A percentile compares a stretch with the other conserved stretches of the same genome.
Conservation (phyloP, 768 basidiomycete species). For the Crassisporium funariophilum region DNA sequence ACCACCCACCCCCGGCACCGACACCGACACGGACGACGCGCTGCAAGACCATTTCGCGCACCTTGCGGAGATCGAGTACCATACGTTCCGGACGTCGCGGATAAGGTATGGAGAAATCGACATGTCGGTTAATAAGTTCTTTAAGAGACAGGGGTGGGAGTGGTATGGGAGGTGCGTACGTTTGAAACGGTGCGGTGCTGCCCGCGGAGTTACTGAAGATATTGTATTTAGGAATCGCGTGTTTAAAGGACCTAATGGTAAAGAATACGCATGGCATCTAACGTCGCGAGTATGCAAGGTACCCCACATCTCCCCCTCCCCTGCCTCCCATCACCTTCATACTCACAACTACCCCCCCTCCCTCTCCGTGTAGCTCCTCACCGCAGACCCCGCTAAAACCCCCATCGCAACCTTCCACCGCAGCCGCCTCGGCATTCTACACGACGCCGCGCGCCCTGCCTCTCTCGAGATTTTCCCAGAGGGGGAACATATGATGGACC, state of each 20-base stretch:
- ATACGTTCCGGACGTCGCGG: slow-evolving; percentile 10
- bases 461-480: too few species aligned
- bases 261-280: slow-evolving; percentile 25
- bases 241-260: slow-evolving; percentile 19
- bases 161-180: too few species aligned
- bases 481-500: too few species aligned
- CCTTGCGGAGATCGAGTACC: slow-evolving; percentile 15
- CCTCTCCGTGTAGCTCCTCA: slow-evolving; percentile 6
- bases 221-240: slow-evolving; percentile 14
- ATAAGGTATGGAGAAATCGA: slow-evolving; percentile 15
- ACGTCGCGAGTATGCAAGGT: slow-evolving; percentile 12
- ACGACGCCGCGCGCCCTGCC: too few species aligned
- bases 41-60: slow-evolving; percentile 12
- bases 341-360: neutral
- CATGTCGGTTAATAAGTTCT: slow-evolving; percentile 17
- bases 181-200: too few species aligned
- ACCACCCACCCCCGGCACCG: too few species aligned
- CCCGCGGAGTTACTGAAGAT: too few species aligned
- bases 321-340: too few species aligned
- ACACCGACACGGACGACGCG: too few species aligned
- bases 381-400: slow-evolving; percentile 2
- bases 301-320: neutral
- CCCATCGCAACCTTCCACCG: too few species aligned
- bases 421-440: too few species aligned
- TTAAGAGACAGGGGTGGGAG: slow-evolving; percentile 22